phyloP scores from a whole-genome alignment of 768 basidiomycete genomes.

The Cytidiella melzeri region DNA sequence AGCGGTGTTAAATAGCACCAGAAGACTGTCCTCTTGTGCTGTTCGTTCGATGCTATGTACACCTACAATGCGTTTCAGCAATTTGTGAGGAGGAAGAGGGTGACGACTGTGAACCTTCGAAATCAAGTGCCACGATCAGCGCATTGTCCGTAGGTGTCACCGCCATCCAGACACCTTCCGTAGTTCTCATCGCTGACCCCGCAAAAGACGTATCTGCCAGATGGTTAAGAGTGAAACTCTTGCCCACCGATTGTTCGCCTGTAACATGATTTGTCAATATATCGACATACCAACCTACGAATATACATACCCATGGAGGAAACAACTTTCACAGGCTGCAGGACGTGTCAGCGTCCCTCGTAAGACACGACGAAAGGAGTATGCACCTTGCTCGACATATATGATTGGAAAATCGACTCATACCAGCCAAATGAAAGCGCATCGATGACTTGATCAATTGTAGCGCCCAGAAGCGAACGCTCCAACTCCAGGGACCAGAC shows the following conservation, averaged over 20 bases:
- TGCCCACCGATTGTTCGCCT: constrained; percentile 63
- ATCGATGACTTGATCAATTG: constrained; percentile 52
- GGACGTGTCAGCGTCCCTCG: neutral
- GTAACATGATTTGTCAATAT: neutral
- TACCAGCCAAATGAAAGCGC: constrained; percentile 58
- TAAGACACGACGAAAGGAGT: neutral
- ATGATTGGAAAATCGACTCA: constrained; percentile 56
- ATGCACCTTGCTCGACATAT: constrained; percentile 49
- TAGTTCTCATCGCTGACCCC: constrained; percentile 61
- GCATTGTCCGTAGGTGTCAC: constrained; percentile 52
- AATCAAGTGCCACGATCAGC: constrained; percentile 55
- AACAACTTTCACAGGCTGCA: constrained; percentile 55
- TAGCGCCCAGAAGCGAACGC: constrained; percentile 49
- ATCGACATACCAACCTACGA: neutral
- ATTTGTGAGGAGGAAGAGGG: neutral
- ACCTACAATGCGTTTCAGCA: constrained; percentile 26
- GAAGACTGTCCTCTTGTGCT: constrained; percentile 55
- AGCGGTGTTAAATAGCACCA: constrained; percentile 61
- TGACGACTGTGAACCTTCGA: constrained; percentile 42
- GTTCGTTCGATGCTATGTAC: constrained; percentile 62
- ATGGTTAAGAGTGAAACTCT: constrained; percentile 54
- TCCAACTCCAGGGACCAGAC: constrained; percentile 45
- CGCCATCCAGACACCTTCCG: constrained; percentile 63
- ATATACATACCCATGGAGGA: constrained; percentile 50
- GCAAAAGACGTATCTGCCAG: constrained; percentile 60